phyloP scores from a whole-genome alignment of 2,329 filamentous ascomycete species.

The Fusarium musae region DNA sequence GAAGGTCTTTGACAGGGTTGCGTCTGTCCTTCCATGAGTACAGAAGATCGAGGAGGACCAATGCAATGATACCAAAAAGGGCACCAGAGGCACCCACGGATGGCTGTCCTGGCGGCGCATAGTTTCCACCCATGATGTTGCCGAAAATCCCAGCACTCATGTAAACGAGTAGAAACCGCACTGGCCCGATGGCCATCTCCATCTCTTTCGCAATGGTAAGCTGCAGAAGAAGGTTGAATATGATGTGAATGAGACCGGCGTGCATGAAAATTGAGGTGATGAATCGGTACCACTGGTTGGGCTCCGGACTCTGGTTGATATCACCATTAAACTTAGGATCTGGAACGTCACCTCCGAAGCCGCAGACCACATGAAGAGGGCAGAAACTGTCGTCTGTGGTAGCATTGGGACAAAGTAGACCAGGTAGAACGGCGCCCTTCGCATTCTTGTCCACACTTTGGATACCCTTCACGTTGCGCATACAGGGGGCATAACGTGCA shows the following conservation, averaged over 20 bases:
- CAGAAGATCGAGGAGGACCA: conserved; percentile 87
- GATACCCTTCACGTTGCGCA: conserved; percentile 82
- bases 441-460: conserved; percentile 58
- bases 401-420: conserved; percentile 85
- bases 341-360: conserved; percentile 75
- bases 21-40: conserved; percentile 89
- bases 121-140: conserved; percentile 94
- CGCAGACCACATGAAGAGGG: conserved; percentile 82
- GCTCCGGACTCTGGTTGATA: conserved; percentile 65
- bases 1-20: conserved; percentile 83
- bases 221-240: conserved; percentile 93
- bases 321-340: conserved; percentile 70
- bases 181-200: conserved; percentile 87
- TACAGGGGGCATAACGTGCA: conserved; percentile 90
- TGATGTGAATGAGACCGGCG: conserved; percentile 92
- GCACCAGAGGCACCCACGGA: conserved; percentile 91
- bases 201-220: conserved; percentile 91
- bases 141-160: conserved; percentile 93
- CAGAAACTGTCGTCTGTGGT: conserved; percentile 73
- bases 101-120: conserved; percentile 81
- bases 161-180: conserved; percentile 92
- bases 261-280: conserved; percentile 96
- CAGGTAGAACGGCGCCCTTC: conserved; percentile 46
- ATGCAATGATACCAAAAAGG: conserved; percentile 90
- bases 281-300: conserved; percentile 97